These are phyloP conservation scores for Umbelopsis sp. DNA, from an alignment of 192 early-diverging fungal genomes.

Conservation along the genomic window DNA sequence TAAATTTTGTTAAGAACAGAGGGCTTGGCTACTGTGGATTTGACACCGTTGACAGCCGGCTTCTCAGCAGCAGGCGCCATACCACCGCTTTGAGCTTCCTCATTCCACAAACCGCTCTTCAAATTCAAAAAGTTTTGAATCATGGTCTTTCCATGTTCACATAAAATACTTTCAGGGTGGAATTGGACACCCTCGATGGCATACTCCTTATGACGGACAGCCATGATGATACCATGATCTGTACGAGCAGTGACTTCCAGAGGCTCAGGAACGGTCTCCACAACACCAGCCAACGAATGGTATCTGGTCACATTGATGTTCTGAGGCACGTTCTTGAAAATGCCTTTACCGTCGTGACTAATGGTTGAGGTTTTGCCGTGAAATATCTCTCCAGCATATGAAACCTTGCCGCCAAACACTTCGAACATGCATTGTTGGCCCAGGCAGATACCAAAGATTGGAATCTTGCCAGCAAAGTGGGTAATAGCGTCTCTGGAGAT, in stretches of 20 bases:
- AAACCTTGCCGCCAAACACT: constrained; percentile 91
- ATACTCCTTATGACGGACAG: constrained; percentile 85
- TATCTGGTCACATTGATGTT: constrained; percentile 91
- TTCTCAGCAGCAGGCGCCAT: constrained; percentile 29
- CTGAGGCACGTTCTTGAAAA: constrained; percentile 86
- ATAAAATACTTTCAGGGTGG: constrained; percentile 97
- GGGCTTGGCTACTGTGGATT: constrained; percentile 40
- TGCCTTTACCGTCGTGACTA: constrained; percentile 87
- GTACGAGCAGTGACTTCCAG: constrained; percentile 90
- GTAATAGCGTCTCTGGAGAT: constrained; percentile 86
- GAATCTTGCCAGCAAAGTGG: constrained; percentile 92
- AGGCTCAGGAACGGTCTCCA: constrained; percentile 74
- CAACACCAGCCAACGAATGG: constrained; percentile 93
- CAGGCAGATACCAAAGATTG: constrained; percentile 96
- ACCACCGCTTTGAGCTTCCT: constrained; percentile 55
- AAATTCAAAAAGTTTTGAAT: constrained; percentile 91
- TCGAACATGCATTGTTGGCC: constrained; percentile 99
- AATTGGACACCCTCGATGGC: constrained; percentile 97
- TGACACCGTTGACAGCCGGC: background rate
- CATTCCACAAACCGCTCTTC: constrained; percentile 85
- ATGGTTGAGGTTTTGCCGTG: constrained; percentile 96
- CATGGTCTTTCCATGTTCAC: constrained; percentile 87
- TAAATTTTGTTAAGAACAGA: constrained; percentile 85
- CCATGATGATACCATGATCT: constrained; percentile 89
- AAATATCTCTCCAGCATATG: constrained; percentile 92